These are phyloP conservation scores for Liriodendron chinense DNA, from an alignment of 164 flowering plant species.

Conservation along the genomic window DNA sequence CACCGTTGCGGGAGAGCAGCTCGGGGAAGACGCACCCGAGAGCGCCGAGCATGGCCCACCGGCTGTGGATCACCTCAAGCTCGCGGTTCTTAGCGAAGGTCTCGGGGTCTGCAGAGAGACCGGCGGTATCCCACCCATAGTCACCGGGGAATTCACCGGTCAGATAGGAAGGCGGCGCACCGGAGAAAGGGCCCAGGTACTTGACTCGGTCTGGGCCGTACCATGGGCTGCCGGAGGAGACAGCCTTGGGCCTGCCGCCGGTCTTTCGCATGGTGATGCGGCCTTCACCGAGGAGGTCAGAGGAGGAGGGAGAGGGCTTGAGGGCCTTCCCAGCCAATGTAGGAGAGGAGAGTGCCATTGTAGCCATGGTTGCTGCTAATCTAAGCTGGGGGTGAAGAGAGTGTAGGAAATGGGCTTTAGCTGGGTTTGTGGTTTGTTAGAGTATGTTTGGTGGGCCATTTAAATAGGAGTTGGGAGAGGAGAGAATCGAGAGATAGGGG, in stretches of 20 bases:
- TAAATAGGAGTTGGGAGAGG: no score
- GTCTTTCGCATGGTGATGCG: slow-evolving; percentile 41
- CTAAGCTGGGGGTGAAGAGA: background rate
- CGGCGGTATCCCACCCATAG: slow-evolving; percentile 52
- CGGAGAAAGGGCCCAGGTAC: slow-evolving; percentile 35
- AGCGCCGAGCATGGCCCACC: slow-evolving; percentile 40
- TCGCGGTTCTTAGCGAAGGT: slow-evolving; percentile 44
- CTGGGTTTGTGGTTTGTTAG: no score
- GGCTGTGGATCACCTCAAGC: slow-evolving; percentile 30
- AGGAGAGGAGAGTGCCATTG: slow-evolving; percentile 66
- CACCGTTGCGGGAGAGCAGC: slow-evolving; percentile 38
- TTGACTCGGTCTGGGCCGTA: slow-evolving; percentile 30
- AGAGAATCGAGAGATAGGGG: no score
- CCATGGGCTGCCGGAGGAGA: slow-evolving; percentile 27
- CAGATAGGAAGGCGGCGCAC: slow-evolving; percentile 34
- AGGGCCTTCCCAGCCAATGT: slow-evolving; percentile 47
- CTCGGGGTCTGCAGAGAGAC: slow-evolving; percentile 50
- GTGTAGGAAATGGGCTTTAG: no score
- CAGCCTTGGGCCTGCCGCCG: slow-evolving; percentile 3
- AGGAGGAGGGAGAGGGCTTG: slow-evolving; percentile 26
- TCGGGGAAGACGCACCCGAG: slow-evolving; percentile 47
- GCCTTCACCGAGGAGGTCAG: slow-evolving; percentile 29
- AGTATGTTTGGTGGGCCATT: no score
- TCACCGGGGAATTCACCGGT: slow-evolving; percentile 49
- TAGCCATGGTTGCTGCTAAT: slow-evolving; percentile 32